phyloP scores from a whole-genome alignment of 192 early-diverging fungal genomes.

The Gaertneriomyces sp. region DNA sequence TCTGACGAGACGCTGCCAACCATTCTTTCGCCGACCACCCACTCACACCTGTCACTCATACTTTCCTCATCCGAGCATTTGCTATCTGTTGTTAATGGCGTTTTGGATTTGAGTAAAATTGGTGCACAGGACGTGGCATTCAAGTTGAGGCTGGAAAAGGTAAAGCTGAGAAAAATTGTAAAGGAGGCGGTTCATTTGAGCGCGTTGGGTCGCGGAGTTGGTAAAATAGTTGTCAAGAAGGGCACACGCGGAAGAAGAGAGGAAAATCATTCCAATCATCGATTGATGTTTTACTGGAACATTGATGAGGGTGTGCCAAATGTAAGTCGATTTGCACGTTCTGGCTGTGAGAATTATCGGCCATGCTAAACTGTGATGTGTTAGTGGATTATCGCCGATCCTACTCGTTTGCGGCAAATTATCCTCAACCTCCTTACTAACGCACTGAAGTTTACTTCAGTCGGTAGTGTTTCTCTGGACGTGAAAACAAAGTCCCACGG shows the following conservation, averaged over 20 bases:
- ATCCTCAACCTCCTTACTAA: conserved; percentile 26
- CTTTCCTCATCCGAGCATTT: conserved; percentile 25
- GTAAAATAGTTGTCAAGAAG: not conserved
- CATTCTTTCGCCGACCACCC: conserved; percentile 9
- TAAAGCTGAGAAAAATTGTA: conserved; percentile 15
- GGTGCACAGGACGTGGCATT: conserved; percentile 30
- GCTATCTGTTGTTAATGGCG: conserved; percentile 29
- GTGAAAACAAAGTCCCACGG: no score
- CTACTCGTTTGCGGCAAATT: conserved; percentile 26
- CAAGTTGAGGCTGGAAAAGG: not conserved
- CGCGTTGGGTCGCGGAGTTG: not conserved
- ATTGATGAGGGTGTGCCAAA: conserved; percentile 17
- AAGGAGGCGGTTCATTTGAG: conserved; percentile 22
- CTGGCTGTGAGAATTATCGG: no score
- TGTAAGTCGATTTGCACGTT: no score
- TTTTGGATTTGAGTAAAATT: conserved; percentile 34
- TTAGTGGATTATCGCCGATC: conserved; percentile 18
- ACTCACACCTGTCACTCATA: conserved; percentile 25
- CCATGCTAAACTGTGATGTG: no score
- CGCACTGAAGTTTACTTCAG: conserved; percentile 23
- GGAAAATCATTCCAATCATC: not conserved
- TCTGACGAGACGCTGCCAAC: no score
- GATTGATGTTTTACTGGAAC: conserved; percentile 9
- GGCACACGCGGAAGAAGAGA: not conserved
- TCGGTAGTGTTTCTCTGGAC: conserved; percentile 8